Evolutionary conservation across 768 basidiomycete species (phyloP), one percentile per base, ranked within the genome.

Genomic region (Boletellus emodensis): DNA sequence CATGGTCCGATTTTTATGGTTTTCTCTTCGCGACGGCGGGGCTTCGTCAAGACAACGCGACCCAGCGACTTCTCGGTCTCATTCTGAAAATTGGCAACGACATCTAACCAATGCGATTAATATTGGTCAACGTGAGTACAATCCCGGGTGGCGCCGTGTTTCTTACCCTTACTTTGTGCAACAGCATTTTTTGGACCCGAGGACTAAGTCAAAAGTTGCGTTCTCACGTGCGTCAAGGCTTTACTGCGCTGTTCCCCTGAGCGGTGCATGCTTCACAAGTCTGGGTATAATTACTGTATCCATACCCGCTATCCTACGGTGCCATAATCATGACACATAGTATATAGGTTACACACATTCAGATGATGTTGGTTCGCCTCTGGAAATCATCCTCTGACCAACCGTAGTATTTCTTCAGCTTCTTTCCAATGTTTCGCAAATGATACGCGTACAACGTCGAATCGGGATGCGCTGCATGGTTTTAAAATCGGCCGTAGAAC

Each of bases 381-480:
- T 62, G 18, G 61, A 78, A 75, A 46, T 75, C 72, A 18, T 73
- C 72, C 40, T 72, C 71, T 34, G 65, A 65, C 88, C 88, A 90
- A 2, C 85, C 87, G 54, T 91, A 90, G 40, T 74, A 74, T 3
- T 69, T 62, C 64, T 81, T 82, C 56, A 90, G 62, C 44, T 72
- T 78, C 66, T 79, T 81, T 10, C 82, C 75, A 58, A 79, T 81
- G 3, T 75, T 68, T 47, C 73, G 77, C 22, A 90, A 56, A 61
- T 65, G 73, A 43, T 72, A 51, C 3, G 77, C 76, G 3, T 77
- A 65, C 11, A 90, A 60, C 4, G 84, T 87, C 3, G 84, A 67
- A 64, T 88, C 84, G 18, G 88, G 88, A 59, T 91, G 87, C 13
- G 88, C 87, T 89, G 56, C 36, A 36, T 44, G 39, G 55, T 34